Evolutionary conservation across 352 stramenopile genomes (phyloP).

Genomic region (Phytopythium boreale): DNA sequence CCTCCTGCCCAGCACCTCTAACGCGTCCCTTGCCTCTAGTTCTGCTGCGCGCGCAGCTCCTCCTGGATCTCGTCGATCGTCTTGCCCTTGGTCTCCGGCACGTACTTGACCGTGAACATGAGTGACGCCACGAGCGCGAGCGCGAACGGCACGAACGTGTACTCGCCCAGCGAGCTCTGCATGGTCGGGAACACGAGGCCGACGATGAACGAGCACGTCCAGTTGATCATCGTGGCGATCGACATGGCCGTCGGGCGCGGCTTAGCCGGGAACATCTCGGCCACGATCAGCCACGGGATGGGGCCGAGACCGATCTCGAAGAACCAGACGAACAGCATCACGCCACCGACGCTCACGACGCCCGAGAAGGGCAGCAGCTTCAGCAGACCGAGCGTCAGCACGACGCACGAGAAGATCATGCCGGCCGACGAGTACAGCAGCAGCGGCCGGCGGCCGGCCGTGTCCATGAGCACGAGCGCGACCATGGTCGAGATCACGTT

Average conservation of each 20-base stretch:
- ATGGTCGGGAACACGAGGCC: conserved; percentile 92
- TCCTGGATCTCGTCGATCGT: conserved; percentile 69
- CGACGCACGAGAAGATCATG: conserved; percentile 67
- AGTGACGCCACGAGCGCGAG: conserved; percentile 72
- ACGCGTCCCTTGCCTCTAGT: conserved; percentile 6
- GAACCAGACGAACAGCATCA: conserved; percentile 81
- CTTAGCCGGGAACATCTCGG: conserved; percentile 96
- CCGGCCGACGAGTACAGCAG: conserved; percentile 66
- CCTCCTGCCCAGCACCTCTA: neutral
- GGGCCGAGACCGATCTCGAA: conserved; percentile 79
- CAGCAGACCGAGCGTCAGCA: conserved; percentile 65
- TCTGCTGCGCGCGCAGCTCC: conserved; percentile 38
- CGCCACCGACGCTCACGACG: conserved; percentile 52
- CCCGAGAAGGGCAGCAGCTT: conserved; percentile 62
- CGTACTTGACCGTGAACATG: conserved; percentile 75
- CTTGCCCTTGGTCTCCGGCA: conserved; percentile 92
- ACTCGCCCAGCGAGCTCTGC: conserved; percentile 78
- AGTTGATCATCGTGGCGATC: conserved; percentile 93
- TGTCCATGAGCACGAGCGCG: conserved; percentile 74
- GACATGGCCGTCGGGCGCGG: conserved; percentile 90
- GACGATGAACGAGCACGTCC: conserved; percentile 94
- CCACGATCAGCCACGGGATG: conserved; percentile 96
- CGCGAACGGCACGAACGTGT: conserved; percentile 90
- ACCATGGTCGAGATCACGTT: conserved; percentile 75
- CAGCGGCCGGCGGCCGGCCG: conserved; percentile 56